Evolutionary conservation across 2,329 filamentous ascomycete genomes (phyloP).

Genomic region (Phyllosticta citriasiana): DNA sequence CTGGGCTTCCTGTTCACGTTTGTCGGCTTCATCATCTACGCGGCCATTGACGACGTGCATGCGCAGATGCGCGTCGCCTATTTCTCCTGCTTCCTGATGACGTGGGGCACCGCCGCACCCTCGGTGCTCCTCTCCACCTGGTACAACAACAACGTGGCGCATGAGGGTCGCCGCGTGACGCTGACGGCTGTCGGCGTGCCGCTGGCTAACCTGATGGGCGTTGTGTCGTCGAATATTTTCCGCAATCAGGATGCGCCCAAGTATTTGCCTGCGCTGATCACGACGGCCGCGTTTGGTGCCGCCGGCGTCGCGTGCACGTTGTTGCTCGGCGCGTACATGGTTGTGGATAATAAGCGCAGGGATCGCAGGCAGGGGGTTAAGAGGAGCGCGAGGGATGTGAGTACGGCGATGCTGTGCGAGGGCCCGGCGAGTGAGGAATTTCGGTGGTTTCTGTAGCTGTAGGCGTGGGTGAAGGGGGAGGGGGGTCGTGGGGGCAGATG

Average conservation of each 20-base stretch:
- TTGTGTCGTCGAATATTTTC: conserved; percentile 50
- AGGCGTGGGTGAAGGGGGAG: background rate
- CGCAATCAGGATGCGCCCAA: conserved; percentile 12
- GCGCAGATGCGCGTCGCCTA: conserved; percentile 57
- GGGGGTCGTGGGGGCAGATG: too few relatives aligned
- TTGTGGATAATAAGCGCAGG: conserved; percentile 52
- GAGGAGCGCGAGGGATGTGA: conserved; percentile 40
- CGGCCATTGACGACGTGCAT: conserved; percentile 49
- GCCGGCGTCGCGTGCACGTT: conserved; percentile 46
- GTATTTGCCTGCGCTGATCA: conserved; percentile 56
- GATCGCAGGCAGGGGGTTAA: conserved; percentile 47
- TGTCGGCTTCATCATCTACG: conserved; percentile 69
- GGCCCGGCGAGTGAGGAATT: conserved; percentile 35
- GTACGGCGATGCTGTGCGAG: conserved; percentile 35
- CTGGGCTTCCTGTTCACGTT: conserved; percentile 66
- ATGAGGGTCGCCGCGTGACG: conserved; percentile 61
- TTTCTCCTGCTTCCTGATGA: conserved; percentile 74
- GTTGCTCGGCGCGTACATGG: conserved; percentile 53
- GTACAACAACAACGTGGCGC: conserved; percentile 77
- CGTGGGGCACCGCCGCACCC: conserved; percentile 66
- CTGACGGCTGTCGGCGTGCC: conserved; percentile 65
- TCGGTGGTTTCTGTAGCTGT: conserved; percentile 28
- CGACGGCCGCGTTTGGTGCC: conserved; percentile 55
- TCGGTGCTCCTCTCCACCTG: conserved; percentile 58
- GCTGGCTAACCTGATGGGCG: conserved; percentile 65